phyloP scores from a whole-genome alignment of 345 rosid genomes.

The Hirschfeldia incana region DNA sequence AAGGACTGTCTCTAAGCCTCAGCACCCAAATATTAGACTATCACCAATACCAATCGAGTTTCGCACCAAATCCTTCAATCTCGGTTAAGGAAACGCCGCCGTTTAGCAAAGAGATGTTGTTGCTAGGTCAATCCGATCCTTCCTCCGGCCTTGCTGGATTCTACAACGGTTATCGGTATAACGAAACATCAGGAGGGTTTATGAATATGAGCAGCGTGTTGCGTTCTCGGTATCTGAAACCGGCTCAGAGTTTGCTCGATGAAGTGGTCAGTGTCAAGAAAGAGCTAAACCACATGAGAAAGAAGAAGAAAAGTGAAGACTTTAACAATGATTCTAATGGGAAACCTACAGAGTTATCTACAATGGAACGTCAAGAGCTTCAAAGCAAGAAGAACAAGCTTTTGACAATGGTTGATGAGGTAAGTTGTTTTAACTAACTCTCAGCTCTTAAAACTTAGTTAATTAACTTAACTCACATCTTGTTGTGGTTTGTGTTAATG shows the following conservation, averaged over 20 bases:
- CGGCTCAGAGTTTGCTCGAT: slow-evolving; percentile 76
- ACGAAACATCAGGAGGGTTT: slow-evolving; percentile 40
- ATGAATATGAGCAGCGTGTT: slow-evolving; percentile 34
- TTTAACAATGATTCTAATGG: slow-evolving; percentile 35
- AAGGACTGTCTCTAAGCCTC: slow-evolving; percentile 65
- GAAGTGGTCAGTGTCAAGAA: slow-evolving; percentile 77
- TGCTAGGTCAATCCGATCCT: slow-evolving; percentile 42
- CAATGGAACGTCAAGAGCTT: slow-evolving; percentile 72
- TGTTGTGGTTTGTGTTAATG: background rate
- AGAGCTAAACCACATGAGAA: slow-evolving; percentile 61
- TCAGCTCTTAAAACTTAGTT: background rate
- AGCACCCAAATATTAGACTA: slow-evolving; percentile 47
- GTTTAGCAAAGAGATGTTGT: slow-evolving; percentile 35
- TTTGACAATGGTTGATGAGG: slow-evolving; percentile 83
- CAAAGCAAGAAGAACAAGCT: slow-evolving; percentile 82
- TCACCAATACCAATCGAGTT: slow-evolving; percentile 47
- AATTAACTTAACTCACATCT: background rate
- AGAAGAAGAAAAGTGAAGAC: slow-evolving; percentile 51
- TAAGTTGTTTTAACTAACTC: slow-evolving; percentile 30
- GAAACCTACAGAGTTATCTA: slow-evolving; percentile 49
- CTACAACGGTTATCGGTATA: slow-evolving; percentile 31
- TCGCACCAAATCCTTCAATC: slow-evolving; percentile 29
- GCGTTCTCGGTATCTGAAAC: slow-evolving; percentile 71
- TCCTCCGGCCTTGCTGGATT: slow-evolving; percentile 31
- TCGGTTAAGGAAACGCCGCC: slow-evolving; percentile 37